Base-by-base conservation (phyloP, 2,329 filamentous ascomycete genomes). In the Pseudogymnoascus destructans region DNA sequence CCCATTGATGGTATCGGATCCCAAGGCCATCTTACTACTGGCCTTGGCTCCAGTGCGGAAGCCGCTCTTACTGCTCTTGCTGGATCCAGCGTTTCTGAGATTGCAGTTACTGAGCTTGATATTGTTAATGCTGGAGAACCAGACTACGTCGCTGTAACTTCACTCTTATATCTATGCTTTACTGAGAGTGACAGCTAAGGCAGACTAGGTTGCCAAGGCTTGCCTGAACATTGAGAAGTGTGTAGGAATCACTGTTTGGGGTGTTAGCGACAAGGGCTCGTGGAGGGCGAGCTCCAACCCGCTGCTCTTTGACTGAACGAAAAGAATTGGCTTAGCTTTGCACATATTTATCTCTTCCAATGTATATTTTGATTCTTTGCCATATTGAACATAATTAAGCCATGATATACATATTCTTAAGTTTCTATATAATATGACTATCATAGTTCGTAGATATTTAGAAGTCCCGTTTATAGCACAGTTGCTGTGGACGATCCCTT, bases 71-170 rank as follows among this genome's bases (percentile, higher is more conserved):
- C 5, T 77, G 74, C 11, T 69, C 74, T 15, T 70, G 69, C 49
- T 19, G 46, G 46, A 17, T 17, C n/a, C 9, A 52, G 46, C 46
- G 46, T 52, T 21, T 55, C 62, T 3, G 81, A 86, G 66, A 76
- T 84, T 30, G 82, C 83, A 5, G 75, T 86, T 55, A 86, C 83
- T 1, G 83, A 86, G 71, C 74, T 86, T 19, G 85, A 89, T 66
- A 86, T 89, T 65, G 76, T 77, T 56, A 72, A 73, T 17, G 81
- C 79, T 6, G 72, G 76, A 19, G 46, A 25, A 1, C 49, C 55
- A n/a, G 63, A 66, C 35, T 65, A 65, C 46, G 62, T 65, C 55
- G 38, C 60, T 33, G 58, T 63, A 61, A 59, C 61, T 55, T 27
- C 10, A 13, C 15, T 38, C n/a, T 10, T n/a, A 5, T 3, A 15